Base-by-base conservation (phyloP, 805 yeast species). In the Lachancea meyersii region DNA sequence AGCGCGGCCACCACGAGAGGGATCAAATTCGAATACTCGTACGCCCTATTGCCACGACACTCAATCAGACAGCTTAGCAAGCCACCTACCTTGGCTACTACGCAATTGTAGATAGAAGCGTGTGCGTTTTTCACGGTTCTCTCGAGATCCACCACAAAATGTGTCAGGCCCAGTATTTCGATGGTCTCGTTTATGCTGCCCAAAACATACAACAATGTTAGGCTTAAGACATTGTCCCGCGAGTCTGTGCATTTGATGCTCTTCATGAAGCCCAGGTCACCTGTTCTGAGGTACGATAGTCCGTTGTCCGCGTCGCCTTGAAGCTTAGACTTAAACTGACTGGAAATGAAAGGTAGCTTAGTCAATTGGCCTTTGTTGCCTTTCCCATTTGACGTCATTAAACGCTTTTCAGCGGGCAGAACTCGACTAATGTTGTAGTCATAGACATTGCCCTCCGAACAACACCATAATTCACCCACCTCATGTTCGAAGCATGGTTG, bases 391-490 rank as follows among this genome's bases (percentile, higher is more conserved):
- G 40, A 2, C 8, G 4, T 17, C 8, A 18, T 33, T 2, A 30
- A 3, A 3, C 16, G 37, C 11, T 20, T 19, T 42, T 44, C 17
- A 3, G 39, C 27, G 8, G 44, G 14, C 4, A 20, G 19, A 3
- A 50, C 50, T 17, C 48, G 48, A 3, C 79, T 79, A 40, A 75
- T 70, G 31, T 77, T 75, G 58, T 79, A 81, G 5, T 77, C 76
- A 10, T 70, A 61, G 22, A 79, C 82, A 52, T 83, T 88, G 1
- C 91, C 95, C 49, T 87, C 95, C 1, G 95, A 84, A 49, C 85
- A 77, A 2, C 91, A 94, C 97, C 97, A 93, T 31, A 93, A 87
- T 64, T 93, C 99, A 26, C 99, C 99, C 61, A 78, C 80, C 61
- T 93, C 98, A 6, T 97, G 97, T 40, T 80, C 81, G 45, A 75